Evolutionary conservation across 2,329 filamentous ascomycete genomes (phyloP).

Genomic region (Claviceps arundinis): DNA sequence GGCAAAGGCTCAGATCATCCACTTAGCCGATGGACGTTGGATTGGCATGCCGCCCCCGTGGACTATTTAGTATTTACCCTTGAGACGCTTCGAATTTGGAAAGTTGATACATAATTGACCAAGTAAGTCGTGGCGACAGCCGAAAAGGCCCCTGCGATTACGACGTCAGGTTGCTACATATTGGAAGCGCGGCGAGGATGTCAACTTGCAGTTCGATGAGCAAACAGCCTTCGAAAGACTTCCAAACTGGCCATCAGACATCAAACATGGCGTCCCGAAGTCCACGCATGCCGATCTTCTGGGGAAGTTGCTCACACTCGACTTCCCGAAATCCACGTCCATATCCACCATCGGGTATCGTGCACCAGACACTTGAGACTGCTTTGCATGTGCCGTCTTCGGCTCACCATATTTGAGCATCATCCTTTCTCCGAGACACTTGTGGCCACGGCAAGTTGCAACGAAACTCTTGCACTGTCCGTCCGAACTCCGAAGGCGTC

Average conservation of each 20-base stretch:
- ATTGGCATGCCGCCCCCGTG: not conserved
- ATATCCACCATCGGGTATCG: not conserved
- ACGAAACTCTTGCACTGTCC: not conserved
- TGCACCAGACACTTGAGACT: not conserved
- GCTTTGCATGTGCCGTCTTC: not conserved
- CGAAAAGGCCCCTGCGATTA: not conserved
- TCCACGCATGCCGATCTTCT: no score
- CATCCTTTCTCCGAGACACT: not conserved
- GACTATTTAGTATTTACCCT: not conserved
- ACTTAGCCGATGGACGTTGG: not conserved
- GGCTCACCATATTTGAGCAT: not conserved
- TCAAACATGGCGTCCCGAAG: no score
- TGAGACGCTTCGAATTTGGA: not conserved
- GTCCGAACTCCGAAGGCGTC: no score
- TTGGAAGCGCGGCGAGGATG: not conserved
- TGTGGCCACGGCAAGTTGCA: no score
- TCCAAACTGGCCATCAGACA: no score
- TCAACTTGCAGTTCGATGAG: no score
- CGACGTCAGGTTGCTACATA: not conserved
- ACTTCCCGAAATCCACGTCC: no score
- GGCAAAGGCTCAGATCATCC: slow-evolving; percentile 2
- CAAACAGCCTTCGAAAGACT: no score
- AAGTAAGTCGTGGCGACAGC: not conserved
- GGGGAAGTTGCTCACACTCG: no score
- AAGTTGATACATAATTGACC: not conserved